Base-by-base conservation (phyloP, 2,329 filamentous ascomycete genomes). In the Alternaria brassicicola region DNA sequence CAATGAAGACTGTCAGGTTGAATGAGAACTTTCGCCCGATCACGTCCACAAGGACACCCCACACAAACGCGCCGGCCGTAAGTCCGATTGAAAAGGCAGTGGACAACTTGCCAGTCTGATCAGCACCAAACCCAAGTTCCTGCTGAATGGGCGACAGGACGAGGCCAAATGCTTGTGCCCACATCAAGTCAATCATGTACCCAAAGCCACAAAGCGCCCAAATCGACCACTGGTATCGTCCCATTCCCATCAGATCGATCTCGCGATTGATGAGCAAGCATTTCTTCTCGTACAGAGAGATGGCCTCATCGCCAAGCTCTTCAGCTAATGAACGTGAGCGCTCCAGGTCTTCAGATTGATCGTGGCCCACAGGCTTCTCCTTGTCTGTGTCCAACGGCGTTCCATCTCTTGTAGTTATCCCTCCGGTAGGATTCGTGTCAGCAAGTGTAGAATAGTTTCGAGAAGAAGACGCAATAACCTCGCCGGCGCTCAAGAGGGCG, bases 121-220 rank as follows among this genome's bases (percentile, higher is more conserved):
- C 66, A 31, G 72, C 73, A 5, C 73, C 69, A 55, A 87, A 86
- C 0, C 83, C 84, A 21, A 87, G 68, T 69, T 87, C 85, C 67
- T 86, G 84, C 64, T 85, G 78, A 55, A 87, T 68, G 6, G 84
- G 82, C 9, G 80, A 81, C 15, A 85, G 70, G 0, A 85, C 80
- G 2, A 87, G 78, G 10, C 84, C 84, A 64, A 87, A 85, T 0
- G 82, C 85, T 62, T 86, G 85, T 3, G 85, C 83, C 83, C 84
- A 87, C 45, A 85, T 76, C 23, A 86, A 71, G 62, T 87, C 85
- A 35, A 87, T 77, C 38, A 85, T 71, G 65, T 85, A 85, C 2
- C 84, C 84, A 33, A 85, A 82, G 33, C 84, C 84, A 61, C 83
- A 85, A 0, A 85, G 72, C 3, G 71, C 65, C 83, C 82, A 85